phyloP scores from a whole-genome alignment of 805 yeast species.

The Metschnikowia colocasiae region DNA sequence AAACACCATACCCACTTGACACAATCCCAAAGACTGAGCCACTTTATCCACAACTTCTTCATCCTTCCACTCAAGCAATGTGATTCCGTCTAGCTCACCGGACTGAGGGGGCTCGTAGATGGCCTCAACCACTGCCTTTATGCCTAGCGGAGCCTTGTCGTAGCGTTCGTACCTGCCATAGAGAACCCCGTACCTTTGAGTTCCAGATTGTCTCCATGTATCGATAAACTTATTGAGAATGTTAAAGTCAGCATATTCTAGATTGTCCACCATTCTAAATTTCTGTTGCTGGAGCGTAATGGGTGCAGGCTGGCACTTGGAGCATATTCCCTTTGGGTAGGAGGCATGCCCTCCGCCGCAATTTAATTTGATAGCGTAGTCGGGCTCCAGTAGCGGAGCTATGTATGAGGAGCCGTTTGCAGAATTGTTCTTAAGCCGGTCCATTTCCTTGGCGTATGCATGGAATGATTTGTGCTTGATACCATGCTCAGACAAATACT shows the following conservation, averaged over 20 bases:
- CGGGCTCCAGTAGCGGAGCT: slow-evolving; percentile 72
- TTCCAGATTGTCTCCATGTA: slow-evolving; percentile 85
- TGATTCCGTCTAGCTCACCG: slow-evolving; percentile 81
- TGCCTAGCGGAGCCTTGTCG: slow-evolving; percentile 85
- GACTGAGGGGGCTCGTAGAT: slow-evolving; percentile 91
- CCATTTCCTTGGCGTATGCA: slow-evolving; percentile 70
- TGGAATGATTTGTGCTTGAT: slow-evolving; percentile 90
- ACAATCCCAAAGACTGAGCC: slow-evolving; percentile 58
- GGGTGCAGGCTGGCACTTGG: slow-evolving; percentile 95
- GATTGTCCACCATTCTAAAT: slow-evolving; percentile 96
- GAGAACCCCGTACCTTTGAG: slow-evolving; percentile 81
- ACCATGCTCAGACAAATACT: slow-evolving; percentile 65
- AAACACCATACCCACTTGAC: slow-evolving; percentile 77
- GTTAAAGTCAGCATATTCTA: slow-evolving; percentile 75
- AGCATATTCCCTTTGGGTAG: slow-evolving; percentile 93
- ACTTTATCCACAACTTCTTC: slow-evolving; percentile 50
- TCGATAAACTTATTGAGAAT: slow-evolving; percentile 83
- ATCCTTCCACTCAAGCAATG: slow-evolving; percentile 54
- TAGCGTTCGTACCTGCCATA: slow-evolving; percentile 78
- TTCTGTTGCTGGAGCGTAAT: slow-evolving; percentile 86
- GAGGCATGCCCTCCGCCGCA: slow-evolving; percentile 85
- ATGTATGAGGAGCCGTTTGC: slow-evolving; percentile 61
- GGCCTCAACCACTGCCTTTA: slow-evolving; percentile 90
- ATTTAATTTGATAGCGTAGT: slow-evolving; percentile 56
- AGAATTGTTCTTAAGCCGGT: slow-evolving; percentile 61